Evolutionary conservation across 1,284 basidiomycete genomes (phyloP), one percentile per base, ranked within the genome.

Genomic region (Volvariella surrecta): DNA sequence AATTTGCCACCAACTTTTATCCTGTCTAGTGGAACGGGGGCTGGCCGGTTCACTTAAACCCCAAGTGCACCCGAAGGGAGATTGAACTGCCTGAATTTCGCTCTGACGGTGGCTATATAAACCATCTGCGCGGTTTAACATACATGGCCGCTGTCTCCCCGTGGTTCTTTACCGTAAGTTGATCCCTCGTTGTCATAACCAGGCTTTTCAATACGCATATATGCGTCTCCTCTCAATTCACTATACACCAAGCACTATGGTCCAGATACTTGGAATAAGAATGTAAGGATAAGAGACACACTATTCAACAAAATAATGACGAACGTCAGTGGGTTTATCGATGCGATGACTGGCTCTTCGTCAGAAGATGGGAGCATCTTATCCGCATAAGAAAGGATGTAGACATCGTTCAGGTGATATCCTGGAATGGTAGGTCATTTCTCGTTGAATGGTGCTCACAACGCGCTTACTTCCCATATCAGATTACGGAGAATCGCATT

Each of bases 121-220:
- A 71, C 45, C 69, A 75, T 48, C 54, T 74, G 38, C 48, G 60
- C 16, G 62, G 58, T 2, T 58, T 79, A 44, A 32, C 48, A 2
- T 72, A 71, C 47, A 70, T 73, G 67, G 70, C 67, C 17, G 61
- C 73, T 17, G 73, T 83, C 19, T 78, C 81, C 11, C 79, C 84
- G 37, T 79, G 75, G 73, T 91, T 91, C 69, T 91, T 82, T 68
- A 89, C 88, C n/a, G n/a, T n/a, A n/a, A n/a, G n/a, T n/a, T n/a
- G n/a, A n/a, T n/a, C n/a, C n/a, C n/a, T n/a, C n/a, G n/a, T n/a
- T n/a, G n/a, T n/a, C n/a, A n/a, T n/a, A n/a, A n/a, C n/a, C n/a
- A n/a, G n/a, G n/a, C n/a, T n/a, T n/a, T n/a, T n/a, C n/a, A n/a
- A n/a, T n/a, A n/a, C n/a, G n/a, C n/a, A n/a, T n/a, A n/a, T n/a